Conservation (phyloP, 176 grass and related monocot genomes). For the Oryza coarctata region DNA sequence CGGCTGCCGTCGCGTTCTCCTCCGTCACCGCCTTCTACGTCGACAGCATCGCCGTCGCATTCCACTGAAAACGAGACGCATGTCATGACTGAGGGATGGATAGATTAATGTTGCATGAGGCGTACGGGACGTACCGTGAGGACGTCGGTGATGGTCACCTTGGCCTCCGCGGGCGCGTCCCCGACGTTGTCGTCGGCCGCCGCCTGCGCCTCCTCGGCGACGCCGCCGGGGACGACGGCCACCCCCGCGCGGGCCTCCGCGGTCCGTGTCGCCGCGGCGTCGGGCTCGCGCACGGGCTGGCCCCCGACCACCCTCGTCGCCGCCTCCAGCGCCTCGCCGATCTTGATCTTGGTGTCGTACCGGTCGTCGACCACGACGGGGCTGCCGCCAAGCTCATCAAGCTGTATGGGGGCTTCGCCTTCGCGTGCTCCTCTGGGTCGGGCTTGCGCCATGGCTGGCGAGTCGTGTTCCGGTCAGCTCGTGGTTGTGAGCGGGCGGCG, state of each 20-base stretch:
- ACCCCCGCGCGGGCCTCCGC: constrained; percentile 29
- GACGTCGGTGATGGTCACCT: constrained; percentile 51
- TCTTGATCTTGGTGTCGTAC: constrained; percentile 28
- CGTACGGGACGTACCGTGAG: constrained; percentile 39
- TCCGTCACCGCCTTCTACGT: constrained; percentile 47
- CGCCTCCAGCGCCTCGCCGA: not conserved
- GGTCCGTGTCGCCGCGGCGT: constrained; percentile 53
- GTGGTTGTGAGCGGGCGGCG: too few relatives aligned
- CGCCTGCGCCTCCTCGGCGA: constrained; percentile 44
- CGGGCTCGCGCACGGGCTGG: constrained; percentile 17
- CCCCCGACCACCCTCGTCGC: too few relatives aligned
- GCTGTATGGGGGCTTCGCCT: too few relatives aligned
- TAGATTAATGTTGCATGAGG: too few relatives aligned
- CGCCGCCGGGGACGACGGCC: constrained; percentile 28
- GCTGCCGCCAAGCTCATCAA: constrained; percentile 8
- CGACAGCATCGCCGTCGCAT: constrained; percentile 47
- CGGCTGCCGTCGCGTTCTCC: constrained; percentile 39
- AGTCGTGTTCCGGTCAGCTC: too few relatives aligned
- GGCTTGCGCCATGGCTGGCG: too few relatives aligned
- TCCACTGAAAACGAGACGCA: constrained; percentile 14
- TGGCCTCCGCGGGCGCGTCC: constrained; percentile 23
- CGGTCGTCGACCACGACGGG: constrained; percentile 19
- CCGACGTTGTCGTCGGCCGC: constrained; percentile 46
- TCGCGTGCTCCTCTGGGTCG: too few relatives aligned
- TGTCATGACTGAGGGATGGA: too few relatives aligned